These are phyloP conservation scores for Cyberlindnera petersonii DNA, from an alignment of 805 yeast genomes.

Conservation along the genomic window DNA sequence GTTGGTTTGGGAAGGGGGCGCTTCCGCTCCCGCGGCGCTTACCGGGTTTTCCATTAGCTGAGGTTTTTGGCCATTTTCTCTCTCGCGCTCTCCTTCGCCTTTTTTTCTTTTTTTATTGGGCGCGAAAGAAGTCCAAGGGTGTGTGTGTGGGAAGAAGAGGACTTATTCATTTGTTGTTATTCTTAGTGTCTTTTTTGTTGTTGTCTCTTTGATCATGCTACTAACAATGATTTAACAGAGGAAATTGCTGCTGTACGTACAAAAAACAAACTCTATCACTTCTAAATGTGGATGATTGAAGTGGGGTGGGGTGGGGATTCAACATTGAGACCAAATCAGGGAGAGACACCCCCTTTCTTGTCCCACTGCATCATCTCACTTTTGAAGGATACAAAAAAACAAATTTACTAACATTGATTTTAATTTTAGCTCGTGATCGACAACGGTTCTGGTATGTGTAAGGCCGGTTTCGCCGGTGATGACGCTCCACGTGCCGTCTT, in stretches of 20 bases:
- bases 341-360: too few species aligned
- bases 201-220: conserved; percentile 1
- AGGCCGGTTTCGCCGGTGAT: conserved; percentile 99
- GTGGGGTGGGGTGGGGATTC: too few species aligned
- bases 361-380: too few species aligned
- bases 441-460: conserved; percentile 99
- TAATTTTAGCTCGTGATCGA: conserved; percentile 78
- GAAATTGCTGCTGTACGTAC: conserved; percentile 18
- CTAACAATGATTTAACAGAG: conserved; percentile 15
- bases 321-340: too few species aligned
- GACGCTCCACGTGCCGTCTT: conserved; percentile 99
- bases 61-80: neutral
- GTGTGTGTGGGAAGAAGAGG: neutral
- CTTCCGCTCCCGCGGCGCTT: too few species aligned
- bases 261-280: neutral
- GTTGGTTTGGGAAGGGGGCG: too few species aligned
- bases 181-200: neutral
- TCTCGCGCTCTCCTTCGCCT: conserved; percentile 1
- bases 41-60: neutral
- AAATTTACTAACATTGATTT: conserved; percentile 22
- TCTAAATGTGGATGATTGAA: too few species aligned
- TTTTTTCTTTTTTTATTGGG: conserved; percentile 1
- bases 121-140: conserved; percentile 1
- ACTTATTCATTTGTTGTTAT: neutral
- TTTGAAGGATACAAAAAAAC: too few species aligned